Conservation (phyloP, 345 rosid species). For the Hibiscus trionum region DNA sequence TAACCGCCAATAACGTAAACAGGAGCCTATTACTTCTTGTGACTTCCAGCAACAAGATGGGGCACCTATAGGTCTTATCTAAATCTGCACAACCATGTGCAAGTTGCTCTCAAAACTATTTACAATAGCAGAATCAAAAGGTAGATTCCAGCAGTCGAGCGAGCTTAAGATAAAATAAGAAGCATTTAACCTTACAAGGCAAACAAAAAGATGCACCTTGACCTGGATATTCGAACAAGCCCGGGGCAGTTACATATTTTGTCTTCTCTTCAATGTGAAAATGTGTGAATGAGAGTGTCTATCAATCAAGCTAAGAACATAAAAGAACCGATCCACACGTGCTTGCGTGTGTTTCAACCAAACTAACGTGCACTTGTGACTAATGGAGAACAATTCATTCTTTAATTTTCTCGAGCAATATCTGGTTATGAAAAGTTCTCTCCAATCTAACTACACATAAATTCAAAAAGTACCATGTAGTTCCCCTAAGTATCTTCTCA, state of each 20-base stretch:
- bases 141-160: background rate
- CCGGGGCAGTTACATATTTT: background rate
- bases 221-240: background rate
- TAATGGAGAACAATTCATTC: background rate
- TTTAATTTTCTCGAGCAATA: background rate
- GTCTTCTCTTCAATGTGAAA: background rate
- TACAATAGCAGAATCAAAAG: background rate
- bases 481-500: background rate
- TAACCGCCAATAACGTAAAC: background rate
- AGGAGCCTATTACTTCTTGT: background rate
- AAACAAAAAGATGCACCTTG: background rate
- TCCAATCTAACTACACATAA: constrained; percentile 1
- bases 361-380: background rate
- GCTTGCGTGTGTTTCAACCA: background rate
- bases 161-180: background rate
- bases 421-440: background rate
- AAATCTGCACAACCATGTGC: background rate
- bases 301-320: background rate
- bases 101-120: background rate
- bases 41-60: background rate
- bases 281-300: background rate
- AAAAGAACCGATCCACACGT: background rate
- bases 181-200: background rate
- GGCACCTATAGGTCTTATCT: background rate
- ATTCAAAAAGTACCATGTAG: background rate